These are phyloP conservation scores for Haematococcus sp. DNA, from an alignment of 139 green algal species.

Conservation along the genomic window DNA sequence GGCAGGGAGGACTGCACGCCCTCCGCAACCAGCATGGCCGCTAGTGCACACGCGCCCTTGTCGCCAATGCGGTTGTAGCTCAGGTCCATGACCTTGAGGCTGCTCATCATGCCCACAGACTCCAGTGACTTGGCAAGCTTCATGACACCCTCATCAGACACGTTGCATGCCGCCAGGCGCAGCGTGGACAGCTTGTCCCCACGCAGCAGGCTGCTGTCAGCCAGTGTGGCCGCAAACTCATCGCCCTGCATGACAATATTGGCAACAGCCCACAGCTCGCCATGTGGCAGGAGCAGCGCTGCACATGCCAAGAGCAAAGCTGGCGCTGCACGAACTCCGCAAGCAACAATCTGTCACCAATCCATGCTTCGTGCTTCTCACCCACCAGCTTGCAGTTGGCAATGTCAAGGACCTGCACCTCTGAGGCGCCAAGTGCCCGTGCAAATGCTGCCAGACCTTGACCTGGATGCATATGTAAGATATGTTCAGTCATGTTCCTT, in stretches of 20 bases:
- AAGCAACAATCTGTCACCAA: too few species aligned
- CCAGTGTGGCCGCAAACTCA: slow-evolving; percentile 25
- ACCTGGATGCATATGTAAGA: slow-evolving; percentile 7
- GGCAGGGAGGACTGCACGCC: slow-evolving; percentile 20
- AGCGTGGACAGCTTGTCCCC: slow-evolving; percentile 27
- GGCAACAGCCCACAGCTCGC: too few species aligned
- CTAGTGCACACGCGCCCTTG: slow-evolving; percentile 38
- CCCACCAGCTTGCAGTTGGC: slow-evolving; percentile 36
- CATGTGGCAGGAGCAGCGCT: too few species aligned
- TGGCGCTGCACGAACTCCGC: not conserved
- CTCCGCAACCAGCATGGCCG: slow-evolving; percentile 36
- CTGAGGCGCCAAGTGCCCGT: not conserved
- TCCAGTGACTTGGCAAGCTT: slow-evolving; percentile 41
- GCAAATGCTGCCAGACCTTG: slow-evolving; percentile 30
- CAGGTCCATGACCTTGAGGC: slow-evolving; percentile 50
- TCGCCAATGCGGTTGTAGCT: slow-evolving; percentile 50
- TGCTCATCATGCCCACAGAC: slow-evolving; percentile 39
- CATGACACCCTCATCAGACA: slow-evolving; percentile 25
- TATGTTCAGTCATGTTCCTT: too few species aligned
- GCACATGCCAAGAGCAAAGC: not conserved
- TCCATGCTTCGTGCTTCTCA: not conserved
- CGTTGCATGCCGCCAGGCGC: slow-evolving; percentile 29
- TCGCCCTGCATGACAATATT: slow-evolving; percentile 49
- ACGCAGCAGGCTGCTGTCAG: slow-evolving; percentile 14
- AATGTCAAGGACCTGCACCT: slow-evolving; percentile 31